Conservation (phyloP, 2,329 filamentous ascomycete genomes). For the Aspergillus sp. region DNA sequence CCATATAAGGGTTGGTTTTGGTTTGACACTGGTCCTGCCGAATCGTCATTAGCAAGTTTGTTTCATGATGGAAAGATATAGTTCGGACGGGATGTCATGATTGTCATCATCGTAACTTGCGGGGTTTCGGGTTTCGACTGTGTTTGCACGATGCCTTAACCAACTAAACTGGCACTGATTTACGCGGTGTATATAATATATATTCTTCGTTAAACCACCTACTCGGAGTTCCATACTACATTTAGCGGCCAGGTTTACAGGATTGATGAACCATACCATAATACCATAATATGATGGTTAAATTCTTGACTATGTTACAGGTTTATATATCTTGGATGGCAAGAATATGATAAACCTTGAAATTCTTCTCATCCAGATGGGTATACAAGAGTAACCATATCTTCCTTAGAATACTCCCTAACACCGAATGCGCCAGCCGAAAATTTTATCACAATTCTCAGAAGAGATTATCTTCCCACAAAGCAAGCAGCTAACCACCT, state of each 20-base stretch:
- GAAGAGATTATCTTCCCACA: neutral
- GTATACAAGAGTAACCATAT: conserved; percentile 22
- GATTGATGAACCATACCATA: neutral
- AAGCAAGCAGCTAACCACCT: conserved; percentile 18
- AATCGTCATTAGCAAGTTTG: conserved; percentile 21
- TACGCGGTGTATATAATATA: neutral
- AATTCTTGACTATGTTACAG: neutral
- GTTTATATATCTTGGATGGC: neutral
- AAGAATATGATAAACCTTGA: neutral
- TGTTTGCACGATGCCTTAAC: neutral
- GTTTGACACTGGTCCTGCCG: conserved; percentile 21
- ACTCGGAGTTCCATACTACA: neutral
- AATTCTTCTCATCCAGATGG: conserved; percentile 17
- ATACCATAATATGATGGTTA: neutral
- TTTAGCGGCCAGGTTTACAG: neutral
- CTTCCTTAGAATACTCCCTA: conserved; percentile 22
- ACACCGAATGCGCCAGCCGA: conserved; percentile 34
- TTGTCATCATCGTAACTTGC: neutral
- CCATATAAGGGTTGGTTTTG: conserved; percentile 34
- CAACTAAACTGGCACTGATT: neutral
- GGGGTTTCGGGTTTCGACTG: neutral
- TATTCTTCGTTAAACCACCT: neutral
- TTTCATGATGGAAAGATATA: conserved; percentile 12
- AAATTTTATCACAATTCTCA: conserved; percentile 18
- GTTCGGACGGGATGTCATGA: no score